Base-by-base conservation (phyloP, 2,329 filamentous ascomycete species). In the Fusarium sp. region DNA sequence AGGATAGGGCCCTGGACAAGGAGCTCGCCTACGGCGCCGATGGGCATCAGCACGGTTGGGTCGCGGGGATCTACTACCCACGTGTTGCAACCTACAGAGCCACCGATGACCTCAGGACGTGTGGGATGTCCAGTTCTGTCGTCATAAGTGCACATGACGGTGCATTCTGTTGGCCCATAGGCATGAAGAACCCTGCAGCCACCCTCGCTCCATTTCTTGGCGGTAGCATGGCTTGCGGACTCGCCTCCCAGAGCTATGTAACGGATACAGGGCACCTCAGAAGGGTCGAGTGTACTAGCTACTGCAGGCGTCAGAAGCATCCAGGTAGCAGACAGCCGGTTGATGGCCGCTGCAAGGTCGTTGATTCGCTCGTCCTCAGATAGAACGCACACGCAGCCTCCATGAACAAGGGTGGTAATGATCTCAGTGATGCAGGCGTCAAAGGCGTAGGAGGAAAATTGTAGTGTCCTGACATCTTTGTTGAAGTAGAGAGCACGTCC, bases 1-100 rank as follows among this genome's bases (percentile, higher is more conserved):
- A 24, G 24, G 24, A 24, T 24, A 2, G 24, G 24, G 24, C 24
- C 24, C 24, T 24, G 24, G 24, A 24, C 24, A 52, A 41, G 26
- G 15, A 52, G 37, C 48, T 51, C 37, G 4, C 48, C 44, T 20
- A 46, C 32, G n/a, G 30, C 39, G 7, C 40, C 19, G 19, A n/a
- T 24, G 6, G 63, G 47, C 47, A 50, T 50, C 22, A 50, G 33
- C 3, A 50, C 33, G 19, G 13, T 50, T 50, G 33, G 24, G 17
- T 50, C 33, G n/a, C 33, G 33, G 40, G 47, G 47, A 7, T 50
- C 47, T 3, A 50, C 47, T 14, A 50, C 17, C 47, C 47, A 50
- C 1, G 33, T 50, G 20, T 50, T 50, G 47, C 33, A 50, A 50
- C 33, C 33, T 20, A 50, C 17, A 15, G 47, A 2, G 47, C 47